Base-by-base conservation (phyloP, 768 basidiomycete genomes). In the Tricholoma terreum region DNA sequence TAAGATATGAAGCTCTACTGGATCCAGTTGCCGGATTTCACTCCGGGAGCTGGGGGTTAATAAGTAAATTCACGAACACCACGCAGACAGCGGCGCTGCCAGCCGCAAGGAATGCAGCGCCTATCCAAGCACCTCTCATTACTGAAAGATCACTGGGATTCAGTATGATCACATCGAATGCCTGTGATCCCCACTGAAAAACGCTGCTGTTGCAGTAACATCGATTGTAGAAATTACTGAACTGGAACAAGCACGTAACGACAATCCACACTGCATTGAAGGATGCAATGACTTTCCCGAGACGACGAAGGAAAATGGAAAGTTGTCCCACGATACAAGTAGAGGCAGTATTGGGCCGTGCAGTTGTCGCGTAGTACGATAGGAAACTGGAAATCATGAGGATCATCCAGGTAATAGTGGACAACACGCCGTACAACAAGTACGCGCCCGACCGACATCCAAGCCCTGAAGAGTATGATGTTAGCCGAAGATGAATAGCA, bases 181-280 rank as follows among this genome's bases (percentile, higher is more conserved):
- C 74, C 0, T 24, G 33, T 0, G 27, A 2, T 1, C 70, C 64
- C 2, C 63, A 57, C 12, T 68, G 65, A 10, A 75, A 59, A 17
- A 69, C 68, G 55, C 65, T 69, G 59, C 71, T 68, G 50, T 75
- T 70, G 61, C 74, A 75, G 30, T 71, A 76, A 48, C 74, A 76
- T 9, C 68, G 61, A 45, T 73, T 65, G 15, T 67, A 72, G 50
- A 73, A 68, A 8, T 63, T 70, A 31, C 65, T 65, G 52, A 75
- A 72, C 52, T 75, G 70, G 46, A 76, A 67, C 3, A 73, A 24
- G 46, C 69, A 70, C 15, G 62, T 49, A 10, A 63, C 50, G 8
- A 75, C 45, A 21, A 74, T 64, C 70, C 70, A 70, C 1, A 69
- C 31, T 0, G 72, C 65, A 49, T 76, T 76, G 17, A 63, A 24